These are phyloP conservation scores for Colletotrichum chlorophyti DNA, from an alignment of 2,329 filamentous ascomycete species.

Conservation along the genomic window DNA sequence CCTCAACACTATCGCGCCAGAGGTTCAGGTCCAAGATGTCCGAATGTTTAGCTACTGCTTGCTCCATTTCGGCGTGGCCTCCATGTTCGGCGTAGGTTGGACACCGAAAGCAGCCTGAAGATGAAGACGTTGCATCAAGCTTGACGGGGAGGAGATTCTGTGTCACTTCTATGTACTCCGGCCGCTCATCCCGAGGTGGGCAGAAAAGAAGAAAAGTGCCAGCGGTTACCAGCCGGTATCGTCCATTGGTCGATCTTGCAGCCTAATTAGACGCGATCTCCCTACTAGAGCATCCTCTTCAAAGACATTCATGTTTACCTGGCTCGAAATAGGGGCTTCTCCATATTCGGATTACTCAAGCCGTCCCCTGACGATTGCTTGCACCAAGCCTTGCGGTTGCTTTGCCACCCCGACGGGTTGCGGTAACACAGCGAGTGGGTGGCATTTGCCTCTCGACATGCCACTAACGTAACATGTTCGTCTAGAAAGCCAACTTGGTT, in stretches of 20 bases:
- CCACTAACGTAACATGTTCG: neutral
- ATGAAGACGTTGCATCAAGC: too few species aligned
- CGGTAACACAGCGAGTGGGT: neutral
- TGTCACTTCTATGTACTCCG: too few species aligned
- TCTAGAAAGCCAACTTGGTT: neutral
- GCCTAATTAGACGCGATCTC: neutral
- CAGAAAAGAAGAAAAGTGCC: neutral
- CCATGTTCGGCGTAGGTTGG: too few species aligned
- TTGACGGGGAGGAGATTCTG: too few species aligned
- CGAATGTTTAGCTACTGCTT: neutral
- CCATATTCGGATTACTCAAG: slow-evolving; percentile 2
- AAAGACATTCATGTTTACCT: neutral
- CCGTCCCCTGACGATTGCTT: neutral
- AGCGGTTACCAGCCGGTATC: neutral
- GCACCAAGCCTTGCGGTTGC: neutral
- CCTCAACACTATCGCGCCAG: too few species aligned
- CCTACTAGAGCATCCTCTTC: neutral
- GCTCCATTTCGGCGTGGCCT: too few species aligned
- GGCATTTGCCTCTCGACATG: neutral
- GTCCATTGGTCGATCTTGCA: neutral
- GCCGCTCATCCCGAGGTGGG: too few species aligned
- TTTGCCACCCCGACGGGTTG: neutral
- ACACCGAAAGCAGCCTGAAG: too few species aligned
- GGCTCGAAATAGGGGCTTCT: neutral
- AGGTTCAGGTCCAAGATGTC: neutral